Evolutionary conservation across 2,329 filamentous ascomycete genomes (phyloP), one percentile per base, ranked within the genome.

Genomic region (Cladosporium sp.): DNA sequence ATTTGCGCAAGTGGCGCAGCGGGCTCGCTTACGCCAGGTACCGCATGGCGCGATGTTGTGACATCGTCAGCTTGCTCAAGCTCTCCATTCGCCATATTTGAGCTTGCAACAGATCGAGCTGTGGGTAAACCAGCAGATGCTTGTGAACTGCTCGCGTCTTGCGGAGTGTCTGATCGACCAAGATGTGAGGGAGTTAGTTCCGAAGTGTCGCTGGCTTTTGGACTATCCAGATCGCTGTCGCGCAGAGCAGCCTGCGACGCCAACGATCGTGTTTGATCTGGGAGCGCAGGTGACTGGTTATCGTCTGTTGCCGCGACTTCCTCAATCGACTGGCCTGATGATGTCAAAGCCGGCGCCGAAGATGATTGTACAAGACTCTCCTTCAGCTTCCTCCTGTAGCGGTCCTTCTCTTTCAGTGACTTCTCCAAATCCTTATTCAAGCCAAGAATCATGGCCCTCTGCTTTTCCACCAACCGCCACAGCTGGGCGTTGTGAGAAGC

Each of bases 381-480:
- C 68, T 95, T 95, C 38, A 95, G 67, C 69, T 93, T 95, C 68
- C 85, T 91, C 60, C 88, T 83, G 65, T 97, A 97, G 60, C 86
- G 85, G 58, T 97, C 92, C 69, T 96, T 96, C 59, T 97, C 93
- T 66, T 95, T 95, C 56, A 95, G 69, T 1, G 91, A 84, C 46
- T 88, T 82, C 68, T 97, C 92, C 11, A 98, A 74, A 65, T 98
- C 93, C 67, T 93, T 95, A 64, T 97, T 96, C 55, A 98, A 76
- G 7, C 91, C 92, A 16, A 95, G 70, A 49, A 98, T 90, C 83
- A 98, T 91, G 13, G 89, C 83, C 55, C 92, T 80, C 69, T 98
- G 93, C 72, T 98, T 97, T 67, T 97, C 92, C 43, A 98, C 90
- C 40, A 98, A 73, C 43, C 90, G 85, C 93, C 93, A 98, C 61